Percentiles rank a stretch among this genome's conserved stretches.
phyloP scores from a whole-genome alignment of 2,329 filamentous ascomycete species.

The Pseudogymnoascus sp. region DNA sequence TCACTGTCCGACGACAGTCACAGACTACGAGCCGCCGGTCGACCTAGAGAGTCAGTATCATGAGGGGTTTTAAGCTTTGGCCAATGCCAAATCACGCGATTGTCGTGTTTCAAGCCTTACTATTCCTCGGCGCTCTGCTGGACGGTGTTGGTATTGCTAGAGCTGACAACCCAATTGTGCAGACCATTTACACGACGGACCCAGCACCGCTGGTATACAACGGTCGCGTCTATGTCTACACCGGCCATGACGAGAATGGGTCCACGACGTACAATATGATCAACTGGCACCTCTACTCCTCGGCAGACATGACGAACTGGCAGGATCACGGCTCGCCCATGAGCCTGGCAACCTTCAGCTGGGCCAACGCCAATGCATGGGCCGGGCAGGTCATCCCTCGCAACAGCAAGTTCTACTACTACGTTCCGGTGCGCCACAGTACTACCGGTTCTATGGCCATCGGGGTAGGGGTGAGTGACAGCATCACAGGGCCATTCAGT shows the following conservation, averaged over 20 bases:
- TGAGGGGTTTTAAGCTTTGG: neutral
- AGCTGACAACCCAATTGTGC: neutral
- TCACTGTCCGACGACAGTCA: too few relatives aligned
- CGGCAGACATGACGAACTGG: constrained; percentile 32
- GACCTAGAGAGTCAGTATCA: neutral
- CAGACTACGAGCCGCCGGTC: too few relatives aligned
- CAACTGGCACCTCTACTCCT: constrained; percentile 17
- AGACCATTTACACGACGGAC: neutral
- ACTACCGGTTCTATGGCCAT: constrained; percentile 27
- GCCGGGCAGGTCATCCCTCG: constrained; percentile 28
- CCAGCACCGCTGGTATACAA: neutral
- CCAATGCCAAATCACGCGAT: neutral
- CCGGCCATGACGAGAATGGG: neutral
- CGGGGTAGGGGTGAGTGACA: constrained; percentile 30
- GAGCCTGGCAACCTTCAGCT: constrained; percentile 26
- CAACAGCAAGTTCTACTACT: constrained; percentile 31
- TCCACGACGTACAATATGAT: neutral
- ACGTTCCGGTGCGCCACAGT: constrained; percentile 23
- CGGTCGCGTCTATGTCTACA: neutral
- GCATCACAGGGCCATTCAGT: constrained; percentile 30
- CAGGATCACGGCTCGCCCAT: constrained; percentile 24
- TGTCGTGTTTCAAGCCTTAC: neutral
- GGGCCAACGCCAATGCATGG: constrained; percentile 32
- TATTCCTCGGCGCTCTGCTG: neutral
- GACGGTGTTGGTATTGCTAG: neutral